phyloP scores from a whole-genome alignment of 257 asterid genomes.

The Solanum okadae region DNA sequence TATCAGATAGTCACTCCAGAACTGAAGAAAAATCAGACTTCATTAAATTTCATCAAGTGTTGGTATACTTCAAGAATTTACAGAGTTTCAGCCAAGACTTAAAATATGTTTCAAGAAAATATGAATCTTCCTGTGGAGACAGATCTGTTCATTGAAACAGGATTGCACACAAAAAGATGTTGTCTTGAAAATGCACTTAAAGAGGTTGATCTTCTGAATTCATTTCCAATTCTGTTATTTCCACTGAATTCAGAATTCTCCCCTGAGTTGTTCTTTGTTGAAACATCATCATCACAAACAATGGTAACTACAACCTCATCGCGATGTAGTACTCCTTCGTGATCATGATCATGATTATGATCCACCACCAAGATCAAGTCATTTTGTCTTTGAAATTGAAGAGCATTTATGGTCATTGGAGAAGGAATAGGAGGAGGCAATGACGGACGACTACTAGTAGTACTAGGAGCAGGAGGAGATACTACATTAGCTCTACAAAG shows the following conservation, averaged over 20 bases:
- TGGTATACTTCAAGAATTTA: background rate
- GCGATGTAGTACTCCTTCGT: background rate
- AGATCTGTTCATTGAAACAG: constrained; percentile 36
- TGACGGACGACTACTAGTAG: constrained; percentile 4
- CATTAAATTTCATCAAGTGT: background rate
- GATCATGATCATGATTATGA: constrained; percentile 28
- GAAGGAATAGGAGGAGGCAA: constrained; percentile 6
- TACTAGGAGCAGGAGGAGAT: constrained; percentile 5
- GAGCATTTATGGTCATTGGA: background rate
- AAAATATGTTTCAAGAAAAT: constrained; percentile 17
- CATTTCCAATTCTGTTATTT: background rate
- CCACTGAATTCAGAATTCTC: background rate
- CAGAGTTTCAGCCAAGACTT: background rate
- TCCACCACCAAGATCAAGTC: constrained; percentile 41
- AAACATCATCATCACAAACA: background rate
- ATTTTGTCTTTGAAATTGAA: constrained; percentile 16
- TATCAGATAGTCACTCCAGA: background rate
- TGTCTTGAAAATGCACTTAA: constrained; percentile 26
- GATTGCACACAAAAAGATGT: constrained; percentile 6
- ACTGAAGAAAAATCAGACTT: background rate
- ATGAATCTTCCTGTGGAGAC: constrained; percentile 35
- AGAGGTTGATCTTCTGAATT: constrained; percentile 29
- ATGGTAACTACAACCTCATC: constrained; percentile 15
- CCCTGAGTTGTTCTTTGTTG: background rate
- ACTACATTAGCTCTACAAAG: constrained; percentile 48